Evolutionary conservation across 805 yeast species (phyloP).

Genomic region (Yamadazyma ubonensis): DNA sequence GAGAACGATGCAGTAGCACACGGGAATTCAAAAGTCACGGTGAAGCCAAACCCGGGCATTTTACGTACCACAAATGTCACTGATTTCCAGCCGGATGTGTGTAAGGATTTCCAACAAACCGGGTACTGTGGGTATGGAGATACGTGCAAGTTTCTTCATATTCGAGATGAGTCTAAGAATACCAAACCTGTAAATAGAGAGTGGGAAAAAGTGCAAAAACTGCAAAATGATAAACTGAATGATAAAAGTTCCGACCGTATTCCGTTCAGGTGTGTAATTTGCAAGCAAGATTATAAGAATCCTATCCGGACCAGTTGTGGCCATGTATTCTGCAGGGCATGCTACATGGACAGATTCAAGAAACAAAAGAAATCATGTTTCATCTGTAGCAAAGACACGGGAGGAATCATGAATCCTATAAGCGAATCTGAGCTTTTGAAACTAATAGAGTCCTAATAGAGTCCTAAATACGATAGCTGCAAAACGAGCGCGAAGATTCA

Average conservation of each 20-base stretch:
- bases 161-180: constrained; percentile 78
- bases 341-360: constrained; percentile 52
- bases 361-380: constrained; percentile 46
- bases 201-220: constrained; percentile 55
- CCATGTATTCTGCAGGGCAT: constrained; percentile 63
- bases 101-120: constrained; percentile 86
- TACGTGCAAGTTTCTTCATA: constrained; percentile 90
- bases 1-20: constrained; percentile 11
- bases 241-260: constrained; percentile 17
- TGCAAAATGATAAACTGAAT: no score
- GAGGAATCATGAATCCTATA: constrained; percentile 58
- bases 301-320: constrained; percentile 63
- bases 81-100: constrained; percentile 91
- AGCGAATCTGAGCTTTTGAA: no score
- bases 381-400: constrained; percentile 59
- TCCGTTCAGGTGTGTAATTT: constrained; percentile 63
- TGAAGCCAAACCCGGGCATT: constrained; percentile 33
- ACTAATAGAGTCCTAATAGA: no score
- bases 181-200: constrained; percentile 66
- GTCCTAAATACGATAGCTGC: constrained; percentile 1
- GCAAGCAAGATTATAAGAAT: constrained; percentile 50
- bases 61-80: constrained; percentile 66
- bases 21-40: constrained; percentile 1
- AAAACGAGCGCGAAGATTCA: constrained; percentile 2
- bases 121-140: constrained; percentile 98